A percentile compares a stretch with the other conserved stretches of the same genome.
These are phyloP conservation scores for Seiridium cupressi DNA, from an alignment of 2,329 filamentous ascomycete genomes.

Conservation along the genomic window DNA sequence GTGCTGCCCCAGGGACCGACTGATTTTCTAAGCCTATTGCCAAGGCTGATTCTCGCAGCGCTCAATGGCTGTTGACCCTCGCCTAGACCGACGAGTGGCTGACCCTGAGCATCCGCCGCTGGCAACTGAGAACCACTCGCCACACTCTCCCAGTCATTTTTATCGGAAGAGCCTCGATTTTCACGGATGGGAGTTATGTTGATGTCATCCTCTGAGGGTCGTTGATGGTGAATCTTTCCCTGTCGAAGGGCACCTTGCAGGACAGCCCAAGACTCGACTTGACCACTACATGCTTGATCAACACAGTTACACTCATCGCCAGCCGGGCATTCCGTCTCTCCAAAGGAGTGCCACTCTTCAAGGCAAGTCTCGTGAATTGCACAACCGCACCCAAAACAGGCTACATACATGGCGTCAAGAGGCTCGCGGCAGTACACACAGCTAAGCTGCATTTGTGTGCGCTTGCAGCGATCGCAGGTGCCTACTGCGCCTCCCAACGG, in stretches of 20 bases:
- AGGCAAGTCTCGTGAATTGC: constrained; percentile 59
- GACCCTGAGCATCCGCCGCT: constrained; percentile 25
- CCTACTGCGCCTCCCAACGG: constrained; percentile 36
- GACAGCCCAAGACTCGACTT: constrained; percentile 61
- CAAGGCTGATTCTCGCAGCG: constrained; percentile 47
- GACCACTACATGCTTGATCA: constrained; percentile 52
- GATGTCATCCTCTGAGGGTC: constrained; percentile 9
- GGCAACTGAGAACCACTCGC: constrained; percentile 22
- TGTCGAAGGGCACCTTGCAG: constrained; percentile 44
- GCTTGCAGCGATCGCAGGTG: constrained; percentile 47
- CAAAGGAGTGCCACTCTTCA: constrained; percentile 56
- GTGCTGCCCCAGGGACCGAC: constrained; percentile 45
- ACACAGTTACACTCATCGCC: constrained; percentile 65
- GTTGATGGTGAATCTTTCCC: constrained; percentile 28
- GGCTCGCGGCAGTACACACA: constrained; percentile 65
- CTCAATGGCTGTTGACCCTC: constrained; percentile 31
- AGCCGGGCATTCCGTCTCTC: constrained; percentile 57
- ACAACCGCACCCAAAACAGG: constrained; percentile 63
- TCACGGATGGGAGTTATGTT: constrained; percentile 14
- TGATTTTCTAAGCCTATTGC: constrained; percentile 47
- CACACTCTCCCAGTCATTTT: constrained; percentile 35
- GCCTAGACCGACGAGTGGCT: constrained; percentile 16
- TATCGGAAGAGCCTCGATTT: constrained; percentile 8
- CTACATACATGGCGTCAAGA: constrained; percentile 56
- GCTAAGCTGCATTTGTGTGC: constrained; percentile 53